Evolutionary conservation across 108 stramenopile genomes (phyloP), one percentile per base, ranked within the genome.

Genomic region (Cyclotella cryptica): DNA sequence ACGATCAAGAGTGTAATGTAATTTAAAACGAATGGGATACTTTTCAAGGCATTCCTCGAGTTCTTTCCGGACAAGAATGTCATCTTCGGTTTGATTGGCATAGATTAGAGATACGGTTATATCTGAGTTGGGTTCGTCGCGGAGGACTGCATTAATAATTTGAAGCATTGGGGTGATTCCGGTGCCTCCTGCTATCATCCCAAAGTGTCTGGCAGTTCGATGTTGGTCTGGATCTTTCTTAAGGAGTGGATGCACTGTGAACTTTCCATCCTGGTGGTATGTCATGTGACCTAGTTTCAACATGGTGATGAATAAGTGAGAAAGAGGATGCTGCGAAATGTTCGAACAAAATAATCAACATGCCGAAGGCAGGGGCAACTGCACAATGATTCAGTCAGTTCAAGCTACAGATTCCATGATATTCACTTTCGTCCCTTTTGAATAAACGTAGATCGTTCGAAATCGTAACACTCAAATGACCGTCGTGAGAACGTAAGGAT

Each of bases 141-240:
- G 69, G 9, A 96, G 90, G 12, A 92, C 84, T 3, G 92, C 93
- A 53, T 96, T 72, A 55, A 97, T 85, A 3, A 98, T 79, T 75
- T 98, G 99, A 24, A 98, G 85, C 95, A 97, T 97, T 35, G 99
- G 99, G 12, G 99, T 99, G 78, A 99, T 97, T 15, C 99, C 99
- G 11, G 99, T 98, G n/a, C 99, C 99, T 10, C 99, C 99, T 22
- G 98, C 98, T 72, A 99, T 93, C 97, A 98, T 96, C 42, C 93
- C 94, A 70, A 99, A 82, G 64, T 93, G 83, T 8, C 81, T 85
- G 42, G 83, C 85, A 14, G 71, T 80, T 10, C 93, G 85, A 27
- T 65, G 44, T 72, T 92, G 79, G 18, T 85, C 61, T 27, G 89
- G 88, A 78, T 90, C 90, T 39, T 87, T 88, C 65, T 90, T 84